Conservation (phyloP, 2,329 filamentous ascomycete species). For the Paracoccidioides brasiliensis region DNA sequence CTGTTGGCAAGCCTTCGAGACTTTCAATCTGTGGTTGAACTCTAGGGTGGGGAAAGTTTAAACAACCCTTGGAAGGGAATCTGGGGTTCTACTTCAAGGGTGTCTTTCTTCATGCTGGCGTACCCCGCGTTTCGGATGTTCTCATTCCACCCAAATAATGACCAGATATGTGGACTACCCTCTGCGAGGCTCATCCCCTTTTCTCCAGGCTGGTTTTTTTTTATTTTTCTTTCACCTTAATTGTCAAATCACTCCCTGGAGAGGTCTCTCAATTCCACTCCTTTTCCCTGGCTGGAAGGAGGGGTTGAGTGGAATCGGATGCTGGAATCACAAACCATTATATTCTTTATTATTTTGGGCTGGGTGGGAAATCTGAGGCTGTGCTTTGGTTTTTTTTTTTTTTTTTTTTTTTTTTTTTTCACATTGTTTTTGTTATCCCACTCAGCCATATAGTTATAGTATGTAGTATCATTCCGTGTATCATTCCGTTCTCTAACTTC, state of each 20-base stretch:
- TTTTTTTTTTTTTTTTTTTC: conserved; percentile 11
- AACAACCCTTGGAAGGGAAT: neutral
- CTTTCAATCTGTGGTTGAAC: conserved; percentile 19
- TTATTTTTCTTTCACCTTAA: conserved; percentile 5
- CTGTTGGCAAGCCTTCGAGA: neutral
- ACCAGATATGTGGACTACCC: neutral
- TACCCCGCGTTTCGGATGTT: conserved; percentile 4
- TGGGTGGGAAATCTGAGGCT: conserved; percentile 4
- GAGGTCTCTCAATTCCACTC: conserved; percentile 15
- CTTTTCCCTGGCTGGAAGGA: conserved; percentile 18
- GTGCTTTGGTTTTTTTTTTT: neutral
- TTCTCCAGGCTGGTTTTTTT: conserved; percentile 36
- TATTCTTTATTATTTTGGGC: conserved; percentile 17
- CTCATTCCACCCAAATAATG: conserved; percentile 10
- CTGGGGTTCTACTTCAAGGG: neutral
- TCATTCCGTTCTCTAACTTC: too few species aligned
- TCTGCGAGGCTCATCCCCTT: conserved; percentile 44
- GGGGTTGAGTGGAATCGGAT: conserved; percentile 34
- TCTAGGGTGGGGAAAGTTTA: conserved; percentile 1
- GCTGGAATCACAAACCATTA: conserved; percentile 24
- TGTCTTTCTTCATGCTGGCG: neutral
- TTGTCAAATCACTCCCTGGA: conserved; percentile 18
- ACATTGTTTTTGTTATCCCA: conserved; percentile 10
- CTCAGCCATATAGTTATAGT: conserved; percentile 3
- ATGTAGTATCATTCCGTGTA: neutral